These are phyloP conservation scores for Eucalyptus erythrocorys DNA, from an alignment of 345 rosid genomes.

Conservation along the genomic window DNA sequence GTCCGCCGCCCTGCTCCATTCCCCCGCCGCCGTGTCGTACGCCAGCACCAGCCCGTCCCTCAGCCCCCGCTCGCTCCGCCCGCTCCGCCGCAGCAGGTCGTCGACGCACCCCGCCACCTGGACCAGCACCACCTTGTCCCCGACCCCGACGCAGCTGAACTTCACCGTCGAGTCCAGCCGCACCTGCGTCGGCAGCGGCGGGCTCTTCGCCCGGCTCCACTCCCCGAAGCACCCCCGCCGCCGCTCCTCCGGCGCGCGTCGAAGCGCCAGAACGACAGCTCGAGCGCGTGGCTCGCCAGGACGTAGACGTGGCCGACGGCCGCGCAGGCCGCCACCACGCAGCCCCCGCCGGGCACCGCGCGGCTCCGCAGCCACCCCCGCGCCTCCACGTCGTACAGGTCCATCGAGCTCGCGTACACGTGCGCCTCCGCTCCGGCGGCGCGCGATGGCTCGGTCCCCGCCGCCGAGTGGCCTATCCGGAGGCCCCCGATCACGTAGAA, in stretches of 20 bases:
- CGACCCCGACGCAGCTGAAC: conserved; percentile 65
- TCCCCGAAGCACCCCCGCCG: conserved; percentile 33
- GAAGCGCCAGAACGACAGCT: conserved; percentile 82
- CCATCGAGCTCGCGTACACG: conserved; percentile 82
- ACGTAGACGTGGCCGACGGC: conserved; percentile 46
- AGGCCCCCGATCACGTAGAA: conserved; percentile 86
- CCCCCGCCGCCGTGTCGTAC: conserved; percentile 37
- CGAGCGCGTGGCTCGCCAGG: conserved; percentile 79
- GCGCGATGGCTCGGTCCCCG: background rate
- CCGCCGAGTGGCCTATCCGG: conserved; percentile 29
- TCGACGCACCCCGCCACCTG: conserved; percentile 78
- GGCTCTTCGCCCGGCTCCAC: conserved; percentile 68
- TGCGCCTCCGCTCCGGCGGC: conserved; percentile 40
- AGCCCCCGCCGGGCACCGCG: conserved; percentile 81
- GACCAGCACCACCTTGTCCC: conserved; percentile 57
- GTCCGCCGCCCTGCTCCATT: conserved; percentile 75
- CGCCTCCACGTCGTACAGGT: conserved; percentile 59
- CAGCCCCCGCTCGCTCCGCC: conserved; percentile 48
- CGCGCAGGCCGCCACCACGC: conserved; percentile 84
- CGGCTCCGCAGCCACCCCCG: conserved; percentile 71
- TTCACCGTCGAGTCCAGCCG: conserved; percentile 63
- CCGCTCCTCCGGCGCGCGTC: conserved; percentile 31
- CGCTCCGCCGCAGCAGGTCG: conserved; percentile 67
- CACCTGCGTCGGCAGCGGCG: conserved; percentile 68
- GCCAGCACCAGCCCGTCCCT: conserved; percentile 57